These are phyloP conservation scores for Orbilia quercus DNA, from an alignment of 2,329 filamentous ascomycete species.

Conservation along the genomic window DNA sequence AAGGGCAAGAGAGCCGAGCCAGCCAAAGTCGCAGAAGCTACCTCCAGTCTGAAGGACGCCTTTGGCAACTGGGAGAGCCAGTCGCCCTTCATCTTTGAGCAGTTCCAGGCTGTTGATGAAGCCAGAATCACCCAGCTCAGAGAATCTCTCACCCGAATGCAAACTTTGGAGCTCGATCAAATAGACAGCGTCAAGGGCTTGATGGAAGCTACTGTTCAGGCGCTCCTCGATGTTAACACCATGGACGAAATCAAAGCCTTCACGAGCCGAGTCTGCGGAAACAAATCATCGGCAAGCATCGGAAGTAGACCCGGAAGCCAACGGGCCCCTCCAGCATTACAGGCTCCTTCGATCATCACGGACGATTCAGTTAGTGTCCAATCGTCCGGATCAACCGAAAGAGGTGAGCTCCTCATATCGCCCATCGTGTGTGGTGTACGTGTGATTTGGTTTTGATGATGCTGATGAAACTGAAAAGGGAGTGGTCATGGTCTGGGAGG, in stretches of 20 bases:
- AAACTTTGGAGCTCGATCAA: constrained; percentile 91
- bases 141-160: constrained; percentile 88
- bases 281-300: constrained; percentile 60
- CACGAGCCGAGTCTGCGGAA: constrained; percentile 63
- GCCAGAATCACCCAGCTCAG: constrained; percentile 87
- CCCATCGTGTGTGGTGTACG: no score
- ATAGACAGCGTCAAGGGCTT: constrained; percentile 79
- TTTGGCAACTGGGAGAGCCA: constrained; percentile 90
- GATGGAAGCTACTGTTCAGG: constrained; percentile 82
- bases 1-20: constrained; percentile 81
- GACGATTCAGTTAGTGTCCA: constrained; percentile 70
- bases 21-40: constrained; percentile 80
- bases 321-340: constrained; percentile 62
- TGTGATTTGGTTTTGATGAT: not conserved
- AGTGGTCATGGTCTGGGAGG: constrained; percentile 42
- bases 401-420: constrained; percentile 31
- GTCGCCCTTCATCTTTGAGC: constrained; percentile 93
- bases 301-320: constrained; percentile 63
- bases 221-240: constrained; percentile 86
- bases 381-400: constrained; percentile 65
- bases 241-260: constrained; percentile 86
- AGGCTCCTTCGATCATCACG: constrained; percentile 62
- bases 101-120: constrained; percentile 90
- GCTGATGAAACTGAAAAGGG: not conserved
- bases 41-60: constrained; percentile 79